Percentiles rank a stretch among this genome's conserved stretches.
These are phyloP conservation scores for Phtheirospermum japonicum DNA, from an alignment of 257 asterid genomes.

Conservation along the genomic window DNA sequence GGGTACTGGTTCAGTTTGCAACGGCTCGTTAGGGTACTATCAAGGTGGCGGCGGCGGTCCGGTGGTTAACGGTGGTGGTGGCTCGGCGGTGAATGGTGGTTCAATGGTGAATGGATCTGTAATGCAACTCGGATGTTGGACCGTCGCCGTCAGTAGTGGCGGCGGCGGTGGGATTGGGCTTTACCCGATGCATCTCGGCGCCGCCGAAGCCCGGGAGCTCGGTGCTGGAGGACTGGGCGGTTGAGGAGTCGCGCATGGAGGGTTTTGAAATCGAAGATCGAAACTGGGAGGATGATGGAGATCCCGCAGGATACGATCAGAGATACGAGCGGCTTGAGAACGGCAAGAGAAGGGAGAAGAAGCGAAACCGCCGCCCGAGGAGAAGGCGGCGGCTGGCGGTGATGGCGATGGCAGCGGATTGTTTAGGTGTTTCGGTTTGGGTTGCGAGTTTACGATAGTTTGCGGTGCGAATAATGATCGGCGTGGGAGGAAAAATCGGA, in stretches of 20 bases:
- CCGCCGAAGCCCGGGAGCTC: conserved; percentile 37
- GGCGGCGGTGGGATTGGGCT: conserved; percentile 41
- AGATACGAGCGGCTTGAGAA: conserved; percentile 28
- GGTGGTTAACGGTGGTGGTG: conserved; percentile 24
- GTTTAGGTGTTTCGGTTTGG: conserved; percentile 53
- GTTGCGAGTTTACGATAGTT: conserved; percentile 50
- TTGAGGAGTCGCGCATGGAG: conserved; percentile 34
- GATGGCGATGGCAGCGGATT: conserved; percentile 21
- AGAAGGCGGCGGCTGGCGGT: conserved; percentile 6
- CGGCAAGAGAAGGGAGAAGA: conserved; percentile 18
- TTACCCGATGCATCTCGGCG: conserved; percentile 38
- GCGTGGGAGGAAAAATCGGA: conserved; percentile 25
- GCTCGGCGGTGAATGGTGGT: conserved; percentile 24
- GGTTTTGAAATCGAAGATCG: conserved; percentile 34
- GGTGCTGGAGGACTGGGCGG: conserved; percentile 45
- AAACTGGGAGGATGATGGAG: conserved; percentile 39
- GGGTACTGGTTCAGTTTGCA: conserved; percentile 23
- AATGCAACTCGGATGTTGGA: conserved; percentile 48
- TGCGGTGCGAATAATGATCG: conserved; percentile 34
- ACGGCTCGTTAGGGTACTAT: conserved; percentile 27
- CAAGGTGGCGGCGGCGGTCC: conserved; percentile 17
- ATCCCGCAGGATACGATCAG: conserved; percentile 24
- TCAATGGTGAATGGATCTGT: conserved; percentile 45
- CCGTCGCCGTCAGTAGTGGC: conserved; percentile 52
- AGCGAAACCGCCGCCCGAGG: conserved; percentile 14